Base-by-base conservation (phyloP, 208 protist genomes). In the Crithidia acanthocephali region DNA sequence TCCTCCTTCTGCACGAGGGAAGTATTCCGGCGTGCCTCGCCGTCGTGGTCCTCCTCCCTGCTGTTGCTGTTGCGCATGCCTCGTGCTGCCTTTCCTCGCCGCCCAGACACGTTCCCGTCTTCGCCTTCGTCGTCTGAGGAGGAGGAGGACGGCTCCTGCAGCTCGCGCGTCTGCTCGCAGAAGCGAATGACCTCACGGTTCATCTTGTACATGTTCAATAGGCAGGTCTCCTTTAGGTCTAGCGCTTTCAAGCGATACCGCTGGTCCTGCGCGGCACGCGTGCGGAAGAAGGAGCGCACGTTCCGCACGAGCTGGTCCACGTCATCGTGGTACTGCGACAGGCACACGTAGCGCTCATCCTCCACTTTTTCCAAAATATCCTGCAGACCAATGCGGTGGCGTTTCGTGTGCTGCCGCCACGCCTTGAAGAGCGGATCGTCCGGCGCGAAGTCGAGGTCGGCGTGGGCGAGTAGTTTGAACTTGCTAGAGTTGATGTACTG, bases 291-390 rank as follows among this genome's bases (percentile, higher is more conserved):
- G 25, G 75, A 81, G 25, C 89, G 84, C 37, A 96, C 86, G 68
- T 93, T 94, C 48, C 77, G 79, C 30, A 90, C 85, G 48, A 96
- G 70, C 58, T 75, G 67, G 47, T 96, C 89, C 32, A 96, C 78
- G 66, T 96, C 91, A 61, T 93, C 86, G 77, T 91, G 72, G 70
- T 91, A 96, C 79, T 93, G 86, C 5, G 91, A 96, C n/a, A 96
- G 72, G 61, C 87, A 86, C 13, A 79, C 81, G 65, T 96, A 96
- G 62, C 72, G 35, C 67, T 88, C 85, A 33, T 85, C 85, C 71
- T 96, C 88, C 37, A 96, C 65, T 60, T 87, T 86, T 45, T 89
- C 85, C 61, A 93, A 68, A 18, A 96, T 75, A 70, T 91, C 87
- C 55, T 80, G 71, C 50, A 96, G 66, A 11, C 87, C 81, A 48